phyloP scores from a whole-genome alignment of 2,329 filamentous ascomycete genomes.

The Aspergillus intermedius region DNA sequence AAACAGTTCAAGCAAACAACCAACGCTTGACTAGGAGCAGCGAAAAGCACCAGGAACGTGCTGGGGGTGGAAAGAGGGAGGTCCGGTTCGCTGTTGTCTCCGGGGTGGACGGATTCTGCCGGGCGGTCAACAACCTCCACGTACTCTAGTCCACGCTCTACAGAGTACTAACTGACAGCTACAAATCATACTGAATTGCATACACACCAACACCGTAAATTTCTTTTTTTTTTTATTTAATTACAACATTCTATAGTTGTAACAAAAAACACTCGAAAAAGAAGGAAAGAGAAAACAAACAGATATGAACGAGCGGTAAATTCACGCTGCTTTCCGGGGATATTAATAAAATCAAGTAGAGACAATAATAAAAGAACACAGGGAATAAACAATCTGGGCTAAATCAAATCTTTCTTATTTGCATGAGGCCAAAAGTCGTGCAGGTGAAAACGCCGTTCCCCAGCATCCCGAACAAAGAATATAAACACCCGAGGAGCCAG shows the following conservation, averaged over 20 bases:
- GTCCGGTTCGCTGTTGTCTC: not conserved
- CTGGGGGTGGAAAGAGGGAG: conserved; percentile 1
- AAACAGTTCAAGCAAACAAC: no score
- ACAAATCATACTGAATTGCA: not conserved
- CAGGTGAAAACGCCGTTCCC: conserved; percentile 18
- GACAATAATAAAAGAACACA: conserved; percentile 28
- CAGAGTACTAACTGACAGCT: not conserved
- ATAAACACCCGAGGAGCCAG: conserved; percentile 9
- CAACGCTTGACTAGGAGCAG: not conserved
- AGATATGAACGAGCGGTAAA: conserved; percentile 28
- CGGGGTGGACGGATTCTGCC: conserved; percentile 4
- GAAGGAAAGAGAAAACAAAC: not conserved
- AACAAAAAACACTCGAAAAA: conserved; percentile 5
- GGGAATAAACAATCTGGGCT: conserved; percentile 29
- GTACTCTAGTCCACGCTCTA: not conserved
- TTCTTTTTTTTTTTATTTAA: conserved; percentile 7
- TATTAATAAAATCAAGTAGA: conserved; percentile 37
- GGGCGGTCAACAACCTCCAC: conserved; percentile 9
- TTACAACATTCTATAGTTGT: conserved; percentile 13
- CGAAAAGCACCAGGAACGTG: not conserved
- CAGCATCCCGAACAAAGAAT: conserved; percentile 16
- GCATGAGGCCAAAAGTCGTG: conserved; percentile 23
- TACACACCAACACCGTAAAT: not conserved
- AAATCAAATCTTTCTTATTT: conserved; percentile 35
- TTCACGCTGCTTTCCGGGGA: conserved; percentile 32